These are phyloP conservation scores for Cordyceps tenuipes DNA, from an alignment of 2,329 filamentous ascomycete genomes.

Conservation along the genomic window DNA sequence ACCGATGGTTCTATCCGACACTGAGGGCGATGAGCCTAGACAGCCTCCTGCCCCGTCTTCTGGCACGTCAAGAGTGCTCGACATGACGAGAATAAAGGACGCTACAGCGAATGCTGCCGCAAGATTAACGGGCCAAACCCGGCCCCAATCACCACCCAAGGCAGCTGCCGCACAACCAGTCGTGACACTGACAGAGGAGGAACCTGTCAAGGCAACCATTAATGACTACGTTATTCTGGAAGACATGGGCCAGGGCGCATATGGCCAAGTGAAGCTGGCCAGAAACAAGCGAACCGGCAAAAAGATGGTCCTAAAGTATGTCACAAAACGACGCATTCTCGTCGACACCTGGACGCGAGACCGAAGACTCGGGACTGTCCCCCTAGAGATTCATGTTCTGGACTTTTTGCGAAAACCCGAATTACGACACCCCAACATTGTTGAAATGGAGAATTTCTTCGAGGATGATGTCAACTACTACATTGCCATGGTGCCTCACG, in stretches of 20 bases:
- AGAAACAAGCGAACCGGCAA: conserved; percentile 71
- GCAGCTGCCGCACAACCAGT: conserved; percentile 24
- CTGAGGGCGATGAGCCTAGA: conserved; percentile 36
- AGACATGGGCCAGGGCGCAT: conserved; percentile 97
- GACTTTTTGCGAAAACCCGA: conserved; percentile 79
- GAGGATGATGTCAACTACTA: conserved; percentile 90
- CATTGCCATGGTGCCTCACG: conserved; percentile 95
- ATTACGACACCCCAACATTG: conserved; percentile 58
- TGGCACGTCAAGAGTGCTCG: conserved; percentile 20
- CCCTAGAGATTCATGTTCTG: conserved; percentile 91
- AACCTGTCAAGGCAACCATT: conserved; percentile 67
- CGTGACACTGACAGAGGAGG: conserved; percentile 22
- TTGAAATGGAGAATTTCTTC: conserved; percentile 66
- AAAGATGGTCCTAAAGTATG: conserved; percentile 94
- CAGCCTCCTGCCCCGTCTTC: conserved; percentile 32
- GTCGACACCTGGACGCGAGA: conserved; percentile 98
- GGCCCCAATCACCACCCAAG: conserved; percentile 23
- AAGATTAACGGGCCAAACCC: conserved; percentile 38
- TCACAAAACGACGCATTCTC: conserved; percentile 91
- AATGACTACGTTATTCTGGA: conserved; percentile 87
- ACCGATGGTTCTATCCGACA: conserved; percentile 48
- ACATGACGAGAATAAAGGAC: conserved; percentile 47
- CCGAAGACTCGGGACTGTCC: conserved; percentile 84
- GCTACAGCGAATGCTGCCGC: conserved; percentile 47
- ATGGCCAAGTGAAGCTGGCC: conserved; percentile 93